Base-by-base conservation (phyloP, 2,329 filamentous ascomycete species). In the Hymenotorrendiella dingleyae region DNA sequence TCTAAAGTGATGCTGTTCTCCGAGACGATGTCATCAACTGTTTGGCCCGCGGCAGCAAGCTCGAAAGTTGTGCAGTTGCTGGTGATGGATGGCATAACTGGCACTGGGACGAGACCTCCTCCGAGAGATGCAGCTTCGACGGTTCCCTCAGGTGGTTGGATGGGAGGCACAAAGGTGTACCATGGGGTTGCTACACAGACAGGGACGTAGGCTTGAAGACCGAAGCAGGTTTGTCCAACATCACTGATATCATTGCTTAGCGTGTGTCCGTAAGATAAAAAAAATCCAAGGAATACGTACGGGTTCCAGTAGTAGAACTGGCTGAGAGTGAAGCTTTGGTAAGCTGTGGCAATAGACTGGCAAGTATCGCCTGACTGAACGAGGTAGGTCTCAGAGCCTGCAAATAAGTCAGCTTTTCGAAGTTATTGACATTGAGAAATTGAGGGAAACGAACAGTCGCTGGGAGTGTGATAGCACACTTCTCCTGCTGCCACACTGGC, bases 141-240 rank as follows among this genome's bases (percentile, higher is more conserved):
- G 21, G 42, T 45, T 3, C 42, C 42, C 4, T 23, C 29, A 5
- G 30, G 16, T 3, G 37, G 23, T 28, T 40, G 37, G 21, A 45
- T 37, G 3, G 42, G 42, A 36, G 42, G 42, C 11, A 30, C 26
- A 32, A 41, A 45, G 0, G 42, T 45, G 27, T 45, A 45, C 42
- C 42, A 45, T 12, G 42, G 42, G 10, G 42, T 45, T 24, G 30
- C 27, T 36, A 45, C 41, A 20, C 42, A 45, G 26, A 45, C 37
- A 7, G 42, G 42, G 19, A 45, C 42, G 24, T 20, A 45, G 24
- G 42, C 42, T 20, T 29, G 29, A 20, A 45, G 36, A 20, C 36
- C 42, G n/a, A 36, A 40, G 16, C 42, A 45, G 19, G 42, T 45
- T 36, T 43, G 84, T 89, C 55, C 66, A 80, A 20, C 67, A 73